These are phyloP conservation scores for Trypanosoma congolense DNA, from an alignment of 208 protist species.

Conservation along the genomic window DNA sequence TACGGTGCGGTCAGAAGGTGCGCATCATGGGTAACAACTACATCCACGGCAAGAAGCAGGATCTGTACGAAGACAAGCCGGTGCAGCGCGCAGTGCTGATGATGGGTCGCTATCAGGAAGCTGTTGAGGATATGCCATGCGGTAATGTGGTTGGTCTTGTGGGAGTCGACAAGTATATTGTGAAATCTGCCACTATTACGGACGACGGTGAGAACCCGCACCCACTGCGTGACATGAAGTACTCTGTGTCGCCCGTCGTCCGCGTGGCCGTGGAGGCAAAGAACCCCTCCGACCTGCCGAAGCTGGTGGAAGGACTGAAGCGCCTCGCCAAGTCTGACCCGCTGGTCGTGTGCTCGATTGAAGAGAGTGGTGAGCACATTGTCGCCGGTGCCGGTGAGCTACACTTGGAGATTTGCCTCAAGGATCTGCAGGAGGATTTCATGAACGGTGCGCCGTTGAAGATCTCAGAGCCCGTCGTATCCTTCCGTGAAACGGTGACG, in stretches of 20 bases:
- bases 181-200: slow-evolving; percentile 98
- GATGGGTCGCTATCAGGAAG: slow-evolving; percentile 93
- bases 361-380: slow-evolving; percentile 99
- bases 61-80: slow-evolving; percentile 65
- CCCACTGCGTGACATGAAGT: slow-evolving; percentile 96
- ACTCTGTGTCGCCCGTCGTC: slow-evolving; percentile 98
- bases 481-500: slow-evolving; percentile 98
- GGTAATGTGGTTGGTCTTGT: slow-evolving; percentile 98
- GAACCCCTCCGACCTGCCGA: slow-evolving; percentile 96
- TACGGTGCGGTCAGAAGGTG: slow-evolving; percentile 98
- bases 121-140: slow-evolving; percentile 95
- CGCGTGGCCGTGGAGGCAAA: slow-evolving; percentile 97
- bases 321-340: slow-evolving; percentile 96
- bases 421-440: slow-evolving; percentile 98
- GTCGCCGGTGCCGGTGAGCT: slow-evolving; percentile 99
- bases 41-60: slow-evolving; percentile 98
- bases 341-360: slow-evolving; percentile 91
- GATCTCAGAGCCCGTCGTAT: slow-evolving; percentile 96
- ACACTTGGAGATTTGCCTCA: slow-evolving; percentile 99
- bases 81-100: slow-evolving; percentile 70
- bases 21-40: slow-evolving; percentile 99
- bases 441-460: slow-evolving; percentile 92
- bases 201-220: slow-evolving; percentile 61
- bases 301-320: slow-evolving; percentile 98
- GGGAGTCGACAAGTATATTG: slow-evolving; percentile 98